These are phyloP conservation scores for Talaromyces proteolyticus DNA, from an alignment of 495 filamentous ascomycete genomes.

Conservation along the genomic window DNA sequence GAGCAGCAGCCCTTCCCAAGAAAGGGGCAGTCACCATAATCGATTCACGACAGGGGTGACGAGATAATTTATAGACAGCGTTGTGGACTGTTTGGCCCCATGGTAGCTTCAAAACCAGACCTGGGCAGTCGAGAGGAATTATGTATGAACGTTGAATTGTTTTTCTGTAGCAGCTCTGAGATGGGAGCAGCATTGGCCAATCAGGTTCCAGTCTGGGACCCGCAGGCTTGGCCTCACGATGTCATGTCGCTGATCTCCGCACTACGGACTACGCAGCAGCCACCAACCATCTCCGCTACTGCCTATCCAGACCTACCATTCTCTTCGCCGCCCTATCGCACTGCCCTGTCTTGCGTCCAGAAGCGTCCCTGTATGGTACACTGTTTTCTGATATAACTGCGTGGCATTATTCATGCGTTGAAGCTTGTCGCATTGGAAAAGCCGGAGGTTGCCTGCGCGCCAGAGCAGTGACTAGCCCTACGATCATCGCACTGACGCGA, in stretches of 20 bases:
- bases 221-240: constrained; percentile 4
- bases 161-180: not conserved
- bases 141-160: too few species aligned
- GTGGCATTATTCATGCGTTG: not conserved
- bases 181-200: constrained; percentile 1
- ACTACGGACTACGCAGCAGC: not conserved
- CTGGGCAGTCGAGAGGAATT: not conserved
- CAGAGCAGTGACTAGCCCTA: not conserved
- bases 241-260: constrained; percentile 6
- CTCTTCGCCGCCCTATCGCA: not conserved
- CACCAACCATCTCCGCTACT: constrained; percentile 4
- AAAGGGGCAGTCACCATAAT: not conserved
- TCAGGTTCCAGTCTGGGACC: not conserved
- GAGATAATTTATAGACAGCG: not conserved
- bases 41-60: not conserved
- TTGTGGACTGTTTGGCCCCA: not conserved
- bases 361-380: too few species aligned
- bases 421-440: not conserved
- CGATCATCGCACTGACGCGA: not conserved
- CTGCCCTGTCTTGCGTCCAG: not conserved
- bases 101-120: not conserved
- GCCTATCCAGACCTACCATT: not conserved
- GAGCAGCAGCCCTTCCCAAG: not conserved
- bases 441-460: not conserved
- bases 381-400: too few species aligned